Conservation (phyloP, 2,329 filamentous ascomycete genomes). For the Penicillium capsulatum region DNA sequence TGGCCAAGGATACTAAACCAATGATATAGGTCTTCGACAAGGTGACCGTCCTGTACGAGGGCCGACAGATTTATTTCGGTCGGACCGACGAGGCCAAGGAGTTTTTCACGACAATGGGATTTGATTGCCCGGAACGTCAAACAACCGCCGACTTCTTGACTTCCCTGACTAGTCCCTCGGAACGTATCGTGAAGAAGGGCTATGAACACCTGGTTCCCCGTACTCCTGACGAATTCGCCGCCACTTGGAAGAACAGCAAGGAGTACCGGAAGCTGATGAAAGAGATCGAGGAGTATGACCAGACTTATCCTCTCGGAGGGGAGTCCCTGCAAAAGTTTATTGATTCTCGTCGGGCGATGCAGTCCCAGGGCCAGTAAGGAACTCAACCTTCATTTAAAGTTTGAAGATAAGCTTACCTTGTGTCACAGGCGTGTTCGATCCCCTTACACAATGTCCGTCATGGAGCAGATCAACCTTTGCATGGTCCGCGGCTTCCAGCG, state of each 20-base stretch:
- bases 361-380: conserved; percentile 38
- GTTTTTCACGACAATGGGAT: conserved; percentile 68
- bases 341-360: conserved; percentile 41
- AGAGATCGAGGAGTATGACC: conserved; percentile 45
- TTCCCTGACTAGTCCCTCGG: conserved; percentile 61
- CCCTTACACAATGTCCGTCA: conserved; percentile 75
- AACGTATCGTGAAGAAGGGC: conserved; percentile 55
- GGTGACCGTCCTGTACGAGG: conserved; percentile 67
- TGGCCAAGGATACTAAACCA: neutral
- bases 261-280: conserved; percentile 41
- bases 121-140: conserved; percentile 63
- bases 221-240: conserved; percentile 65
- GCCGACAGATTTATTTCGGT: conserved; percentile 73
- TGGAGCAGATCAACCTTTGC: conserved; percentile 73
- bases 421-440: conserved; percentile 56
- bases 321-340: conserved; percentile 40
- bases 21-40: conserved; percentile 61
- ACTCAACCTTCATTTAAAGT: neutral
- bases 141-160: conserved; percentile 70
- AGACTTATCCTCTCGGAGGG: conserved; percentile 42
- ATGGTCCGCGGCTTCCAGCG: conserved; percentile 76
- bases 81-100: conserved; percentile 55
- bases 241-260: conserved; percentile 52
- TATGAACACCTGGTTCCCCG: conserved; percentile 62
- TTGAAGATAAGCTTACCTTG: neutral